Evolutionary conservation across 2,329 filamentous ascomycete genomes (phyloP), one percentile per base, ranked within the genome.

Genomic region (Penicillium brasilianum): DNA sequence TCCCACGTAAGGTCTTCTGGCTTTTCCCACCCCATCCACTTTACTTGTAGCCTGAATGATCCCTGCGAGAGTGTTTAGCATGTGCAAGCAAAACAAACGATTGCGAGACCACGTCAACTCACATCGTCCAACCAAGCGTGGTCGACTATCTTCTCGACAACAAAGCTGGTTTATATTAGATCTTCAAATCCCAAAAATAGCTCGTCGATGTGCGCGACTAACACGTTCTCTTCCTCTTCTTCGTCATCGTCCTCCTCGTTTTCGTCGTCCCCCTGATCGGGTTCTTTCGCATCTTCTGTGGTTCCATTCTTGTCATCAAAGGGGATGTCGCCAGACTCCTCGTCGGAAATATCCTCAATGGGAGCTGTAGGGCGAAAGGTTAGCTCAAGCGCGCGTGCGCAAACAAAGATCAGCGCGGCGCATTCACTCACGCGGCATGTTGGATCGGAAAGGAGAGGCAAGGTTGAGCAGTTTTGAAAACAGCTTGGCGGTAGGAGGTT

Each of bases 11-110:
- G 72, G 50, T 83, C 80, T n/a, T 69, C 64, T 2, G 74, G 72
- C 6, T 78, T 69, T 1, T 78, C 73, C 55, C 81, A 83, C 5
- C 78, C 80, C 62, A 78, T 77, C 81, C 81, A 83, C 66, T 82
- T 82, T 32, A 82, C 79, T 8, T 74, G 64, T 20, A 81, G 74
- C 37, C 75, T 60, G 25, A 82, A 69, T 18, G 68, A 69, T 36
- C 74, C 74, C 78, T 81, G 44, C 44, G 56, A 13, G 55, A 58
- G 55, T n/a, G 55, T 1, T 72, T 55, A 75, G 68, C 59, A 18
- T 30, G 41, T 22, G 34, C 39, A 36, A 16, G 25, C 30, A 14
- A 16, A 20, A 53, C 36, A 36, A 30, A 39, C 43, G 28, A 36
- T 30, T 30, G 22, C 14, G 13, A n/a, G n/a, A 13, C 16, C 11